Percentiles rank a stretch among this genome's conserved stretches.
Conservation (phyloP, 139 green algal species). For the Closterium sp. region DNA sequence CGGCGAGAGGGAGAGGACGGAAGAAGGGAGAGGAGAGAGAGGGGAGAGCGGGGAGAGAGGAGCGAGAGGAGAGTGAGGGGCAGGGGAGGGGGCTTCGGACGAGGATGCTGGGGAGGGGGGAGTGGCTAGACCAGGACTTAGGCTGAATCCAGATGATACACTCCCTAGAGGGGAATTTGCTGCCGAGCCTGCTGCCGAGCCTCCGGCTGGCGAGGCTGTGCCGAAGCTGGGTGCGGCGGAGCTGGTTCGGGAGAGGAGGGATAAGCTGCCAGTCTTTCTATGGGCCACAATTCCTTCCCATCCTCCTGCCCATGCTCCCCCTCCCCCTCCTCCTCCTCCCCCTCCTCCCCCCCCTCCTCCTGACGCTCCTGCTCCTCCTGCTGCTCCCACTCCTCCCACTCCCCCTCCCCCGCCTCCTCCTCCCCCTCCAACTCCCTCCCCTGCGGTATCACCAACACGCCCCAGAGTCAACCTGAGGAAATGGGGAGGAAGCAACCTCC, state of each 20-base stretch:
- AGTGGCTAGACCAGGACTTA: not conserved
- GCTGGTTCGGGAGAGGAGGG: not conserved
- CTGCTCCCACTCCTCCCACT: too few relatives aligned
- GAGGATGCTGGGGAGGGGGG: not conserved
- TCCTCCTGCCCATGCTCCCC: not conserved
- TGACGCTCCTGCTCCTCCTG: too few relatives aligned
- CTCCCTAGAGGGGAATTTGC: not conserved
- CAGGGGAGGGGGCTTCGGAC: not conserved
- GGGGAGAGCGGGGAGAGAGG: not conserved
- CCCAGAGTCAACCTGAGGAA: not conserved
- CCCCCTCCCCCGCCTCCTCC: too few relatives aligned
- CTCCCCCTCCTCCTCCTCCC: too few relatives aligned
- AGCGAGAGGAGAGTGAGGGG: not conserved
- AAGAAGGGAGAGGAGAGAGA: not conserved
- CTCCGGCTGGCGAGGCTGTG: not conserved
- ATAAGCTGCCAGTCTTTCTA: not conserved
- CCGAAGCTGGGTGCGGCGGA: not conserved
- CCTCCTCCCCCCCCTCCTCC: too few relatives aligned
- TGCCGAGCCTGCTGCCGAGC: not conserved
- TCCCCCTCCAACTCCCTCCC: not conserved
- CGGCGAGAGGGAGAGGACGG: not conserved
- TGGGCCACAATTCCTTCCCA: not conserved
- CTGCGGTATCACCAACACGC: not conserved
- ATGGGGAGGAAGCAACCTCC: not conserved
- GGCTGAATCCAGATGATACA: not conserved